Base-by-base conservation (phyloP, 2,329 filamentous ascomycete species). In the Aspergillus viridinutans region DNA sequence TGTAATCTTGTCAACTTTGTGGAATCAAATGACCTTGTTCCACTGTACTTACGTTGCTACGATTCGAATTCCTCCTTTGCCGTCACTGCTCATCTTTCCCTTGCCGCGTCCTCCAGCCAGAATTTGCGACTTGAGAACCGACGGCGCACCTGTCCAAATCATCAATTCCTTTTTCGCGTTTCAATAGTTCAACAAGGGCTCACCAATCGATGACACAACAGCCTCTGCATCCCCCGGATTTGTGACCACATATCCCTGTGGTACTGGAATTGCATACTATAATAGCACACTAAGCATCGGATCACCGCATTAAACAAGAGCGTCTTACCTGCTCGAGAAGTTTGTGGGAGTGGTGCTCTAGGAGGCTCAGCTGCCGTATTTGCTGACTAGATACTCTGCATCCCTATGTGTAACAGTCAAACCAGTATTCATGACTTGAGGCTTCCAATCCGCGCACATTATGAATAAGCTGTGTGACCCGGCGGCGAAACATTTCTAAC, bases 31-130 rank as follows among this genome's bases (percentile, higher is more conserved):
- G 12, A 17, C 4, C 2, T 43, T 25, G 7, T 45, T 20, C 9
- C 40, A 8, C 2, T 7, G 12, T 28, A 53, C 65, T 55, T 7
- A 70, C 69, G 64, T 62, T 1, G 56, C 50, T 1, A 68, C 66
- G 1, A 69, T 65, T 1, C 67, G 65, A 29, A 72, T 64, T 1
- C 69, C 69, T 10, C 68, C 61, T 58, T 71, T 67, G 0, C 64
- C 63, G 43, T 69, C 69, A 47, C 64, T 71, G 54, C 58, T 53
- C 50, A 65, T 68, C 9, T 58, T 65, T 6, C 69, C 69, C 53
- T 72, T 72, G 1, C 69, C 68, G 9, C 69, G 66, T 1, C 69
- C 69, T 1, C 69, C 69, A 0, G 69, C 68, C 0, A 71, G 66
- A n/a, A 72, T 61, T 53, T 72, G 69, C 2, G 69, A 62, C 53